phyloP scores from a whole-genome alignment of 169 alveolate genomes.

The Plasmodium malariae region DNA sequence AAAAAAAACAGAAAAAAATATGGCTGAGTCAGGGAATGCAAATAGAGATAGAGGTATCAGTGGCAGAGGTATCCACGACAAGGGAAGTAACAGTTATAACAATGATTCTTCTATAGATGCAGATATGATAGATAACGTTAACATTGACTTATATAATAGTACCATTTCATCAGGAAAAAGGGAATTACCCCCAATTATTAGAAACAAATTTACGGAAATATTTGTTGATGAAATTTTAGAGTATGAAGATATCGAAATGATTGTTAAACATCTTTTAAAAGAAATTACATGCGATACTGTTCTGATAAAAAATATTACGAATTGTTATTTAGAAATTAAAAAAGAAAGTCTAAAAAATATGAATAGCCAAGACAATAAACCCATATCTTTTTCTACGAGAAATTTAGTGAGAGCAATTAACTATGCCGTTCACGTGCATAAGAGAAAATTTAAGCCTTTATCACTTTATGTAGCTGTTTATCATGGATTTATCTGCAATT shows the following conservation, averaged over 20 bases:
- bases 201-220: slow-evolving; percentile 96
- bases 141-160: slow-evolving; percentile 89
- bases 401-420: slow-evolving; percentile 71
- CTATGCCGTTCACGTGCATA: slow-evolving; percentile 47
- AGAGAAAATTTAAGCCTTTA: slow-evolving; percentile 46
- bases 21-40: background rate
- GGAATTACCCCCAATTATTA: slow-evolving; percentile 94
- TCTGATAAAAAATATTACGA: slow-evolving; percentile 74
- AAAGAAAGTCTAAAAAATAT: slow-evolving; percentile 50
- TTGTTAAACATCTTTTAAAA: slow-evolving; percentile 77
- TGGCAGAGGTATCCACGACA: slow-evolving; percentile 59
- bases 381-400: slow-evolving; percentile 61
- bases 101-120: background rate
- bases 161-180: slow-evolving; percentile 96
- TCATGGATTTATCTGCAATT: slow-evolving; percentile 57
- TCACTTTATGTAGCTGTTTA: slow-evolving; percentile 34
- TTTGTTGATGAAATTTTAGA: slow-evolving; percentile 94
- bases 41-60: slow-evolving; percentile 40
- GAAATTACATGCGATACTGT: slow-evolving; percentile 62
- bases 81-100: background rate
- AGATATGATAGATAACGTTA: slow-evolving; percentile 81
- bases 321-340: slow-evolving; percentile 78
- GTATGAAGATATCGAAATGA: slow-evolving; percentile 79
- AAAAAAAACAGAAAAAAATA: slow-evolving; percentile 15
- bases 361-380: slow-evolving; percentile 32